Evolutionary conservation across 2,329 filamentous ascomycete genomes (phyloP), one percentile per base, ranked within the genome.

Genomic region (Septoria petroselini): DNA sequence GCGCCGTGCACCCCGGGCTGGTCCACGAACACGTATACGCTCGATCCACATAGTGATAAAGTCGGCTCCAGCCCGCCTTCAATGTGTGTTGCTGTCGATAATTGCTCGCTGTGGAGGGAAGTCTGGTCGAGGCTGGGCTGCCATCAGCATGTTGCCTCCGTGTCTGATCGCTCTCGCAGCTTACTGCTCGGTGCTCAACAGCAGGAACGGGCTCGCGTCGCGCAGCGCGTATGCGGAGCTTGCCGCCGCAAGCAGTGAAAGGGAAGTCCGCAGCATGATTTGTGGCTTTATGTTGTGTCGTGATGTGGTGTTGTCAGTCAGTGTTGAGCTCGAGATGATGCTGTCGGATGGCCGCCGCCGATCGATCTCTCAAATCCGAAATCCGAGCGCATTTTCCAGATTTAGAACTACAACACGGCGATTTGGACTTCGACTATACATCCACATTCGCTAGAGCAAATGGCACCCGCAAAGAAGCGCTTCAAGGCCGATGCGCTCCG

Each of bases 141-240:
- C 19, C n/a, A 43, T 43, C 41, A 43, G 41, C 30, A 34, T 4
- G 43, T 39, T 46, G 23, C 31, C 25, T 40, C 43, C 23, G 25
- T 15, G 15, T n/a, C 35, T 8, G 8, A 2, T 18, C 25, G 14
- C 31, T 15, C 7, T 30, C 50, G 34, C 34, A 9, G 14, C 34
- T 37, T 84, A 95, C 91, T 84, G 76, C 55, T 85, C 80, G 38
- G 85, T 91, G 25, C 91, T 96, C 69, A 94, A 85, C 59, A 96
- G 74, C 67, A 95, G 80, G 70, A 95, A 93, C 14, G 93, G 91
- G 25, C 48, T 54, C 11, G 57, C 48, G 45, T 56, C 50, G 19
- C 48, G 51, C 7, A 95, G 93, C 19, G 88, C 91, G 54, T 82
- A 74, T 37, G 78, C 82, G 18, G 57, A 52, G 31, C 31, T 55